Percentiles rank a stretch among this genome's conserved stretches.
Evolutionary conservation across 2,329 filamentous ascomycete species (phyloP).

Genomic region (Venturia pyrina): DNA sequence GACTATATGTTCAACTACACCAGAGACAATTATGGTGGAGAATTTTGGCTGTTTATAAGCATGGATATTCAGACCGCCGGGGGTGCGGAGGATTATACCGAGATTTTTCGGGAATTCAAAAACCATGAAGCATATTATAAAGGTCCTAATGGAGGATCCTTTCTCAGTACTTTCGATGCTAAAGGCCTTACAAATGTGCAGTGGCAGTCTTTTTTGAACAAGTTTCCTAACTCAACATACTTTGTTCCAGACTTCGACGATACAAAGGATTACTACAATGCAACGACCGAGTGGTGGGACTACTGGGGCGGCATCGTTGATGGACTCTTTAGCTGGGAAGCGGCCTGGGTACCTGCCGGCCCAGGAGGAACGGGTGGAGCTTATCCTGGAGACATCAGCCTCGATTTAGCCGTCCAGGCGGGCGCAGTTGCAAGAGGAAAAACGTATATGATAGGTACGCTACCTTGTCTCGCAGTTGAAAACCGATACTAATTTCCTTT

Average conservation of each 20-base stretch:
- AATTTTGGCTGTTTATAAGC: background rate
- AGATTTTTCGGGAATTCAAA: background rate
- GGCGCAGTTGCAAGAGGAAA: conserved; percentile 20
- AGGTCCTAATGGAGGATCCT: background rate
- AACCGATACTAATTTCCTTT: background rate
- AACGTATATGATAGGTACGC: conserved; percentile 25
- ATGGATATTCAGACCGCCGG: background rate
- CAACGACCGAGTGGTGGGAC: conserved; percentile 20
- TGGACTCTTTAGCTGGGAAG: conserved; percentile 31
- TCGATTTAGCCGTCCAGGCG: conserved; percentile 18
- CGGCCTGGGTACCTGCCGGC: conserved; percentile 22
- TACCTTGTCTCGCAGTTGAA: conserved; percentile 14
- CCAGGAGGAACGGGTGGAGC: conserved; percentile 14
- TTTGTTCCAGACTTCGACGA: conserved; percentile 24
- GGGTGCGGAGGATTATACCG: background rate
- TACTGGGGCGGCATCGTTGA: conserved; percentile 25
- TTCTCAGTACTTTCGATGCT: background rate
- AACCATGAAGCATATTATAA: background rate
- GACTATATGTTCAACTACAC: background rate
- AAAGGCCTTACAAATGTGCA: background rate
- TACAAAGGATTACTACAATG: conserved; percentile 24
- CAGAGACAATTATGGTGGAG: background rate
- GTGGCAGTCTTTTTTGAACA: background rate
- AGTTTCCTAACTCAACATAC: conserved; percentile 16
- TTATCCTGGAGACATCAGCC: conserved; percentile 20